A percentile compares a stretch with the other conserved stretches of the same genome.
Evolutionary conservation across 805 yeast species (phyloP).

Genomic region (Schizosaccharomyces pombe): DNA sequence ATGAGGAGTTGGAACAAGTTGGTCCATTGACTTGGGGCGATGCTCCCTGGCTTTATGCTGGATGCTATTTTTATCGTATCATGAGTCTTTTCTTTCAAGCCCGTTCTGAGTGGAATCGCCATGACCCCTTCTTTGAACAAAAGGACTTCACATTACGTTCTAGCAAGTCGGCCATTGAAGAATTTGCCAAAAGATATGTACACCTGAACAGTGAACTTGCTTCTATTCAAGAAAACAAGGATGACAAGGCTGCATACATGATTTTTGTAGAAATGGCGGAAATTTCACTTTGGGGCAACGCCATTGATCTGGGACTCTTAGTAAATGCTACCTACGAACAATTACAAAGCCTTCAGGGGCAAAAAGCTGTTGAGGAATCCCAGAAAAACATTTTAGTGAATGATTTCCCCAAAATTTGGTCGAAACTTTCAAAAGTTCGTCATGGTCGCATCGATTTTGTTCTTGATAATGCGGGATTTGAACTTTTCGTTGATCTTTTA

Average conservation of each 20-base stretch:
- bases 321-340: constrained; percentile 72
- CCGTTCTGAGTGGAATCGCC: constrained; percentile 24
- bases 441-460: constrained; percentile 12
- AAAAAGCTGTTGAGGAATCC: constrained; percentile 37
- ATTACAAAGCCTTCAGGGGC: constrained; percentile 75
- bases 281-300: constrained; percentile 92
- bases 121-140: constrained; percentile 49
- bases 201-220: constrained; percentile 14
- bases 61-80: constrained; percentile 57
- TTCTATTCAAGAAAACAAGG: constrained; percentile 11
- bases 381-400: constrained; percentile 11
- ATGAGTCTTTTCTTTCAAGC: constrained; percentile 14
- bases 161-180: constrained; percentile 55
- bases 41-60: constrained; percentile 80
- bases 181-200: constrained; percentile 44
- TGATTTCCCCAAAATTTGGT: constrained; percentile 10
- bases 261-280: constrained; percentile 66
- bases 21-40: constrained; percentile 39
- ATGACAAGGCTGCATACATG: constrained; percentile 10
- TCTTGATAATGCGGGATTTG: constrained; percentile 62
- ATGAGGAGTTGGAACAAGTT: constrained; percentile 25
- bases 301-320: constrained; percentile 75
- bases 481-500: constrained; percentile 65
- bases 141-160: constrained; percentile 55
- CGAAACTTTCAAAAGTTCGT: constrained; percentile 5